A percentile compares a stretch with the other conserved stretches of the same genome.
Evolutionary conservation across 192 early-diverging fungal genomes (phyloP).

Genomic region (Martensiomyces pterosporus): DNA sequence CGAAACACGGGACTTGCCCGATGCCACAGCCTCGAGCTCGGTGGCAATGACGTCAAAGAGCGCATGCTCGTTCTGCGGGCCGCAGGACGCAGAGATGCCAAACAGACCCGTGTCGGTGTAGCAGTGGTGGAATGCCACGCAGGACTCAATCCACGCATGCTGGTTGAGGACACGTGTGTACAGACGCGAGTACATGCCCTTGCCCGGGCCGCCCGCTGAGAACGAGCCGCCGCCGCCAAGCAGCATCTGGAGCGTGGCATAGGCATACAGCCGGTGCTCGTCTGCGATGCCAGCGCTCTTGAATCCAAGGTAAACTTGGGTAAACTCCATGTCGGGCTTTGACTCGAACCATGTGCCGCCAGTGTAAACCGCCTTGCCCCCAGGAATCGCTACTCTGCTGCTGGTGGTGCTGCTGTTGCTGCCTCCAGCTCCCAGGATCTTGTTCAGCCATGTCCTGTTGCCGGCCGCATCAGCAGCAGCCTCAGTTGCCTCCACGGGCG

Average conservation of each 20-base stretch:
- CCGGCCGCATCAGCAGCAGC: background rate
- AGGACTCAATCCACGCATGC: slow-evolving; percentile 91
- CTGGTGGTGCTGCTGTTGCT: slow-evolving; percentile 19
- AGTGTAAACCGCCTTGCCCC: slow-evolving; percentile 64
- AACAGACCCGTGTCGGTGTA: slow-evolving; percentile 90
- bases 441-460: slow-evolving; percentile 27
- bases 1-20: slow-evolving; percentile 3
- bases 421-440: slow-evolving; percentile 9
- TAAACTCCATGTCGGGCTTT: slow-evolving; percentile 65
- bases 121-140: slow-evolving; percentile 87
- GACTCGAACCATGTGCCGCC: slow-evolving; percentile 76
- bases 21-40: slow-evolving; percentile 73
- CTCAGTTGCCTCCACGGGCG: background rate
- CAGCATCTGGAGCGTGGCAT: slow-evolving; percentile 84
- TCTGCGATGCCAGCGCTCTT: slow-evolving; percentile 76
- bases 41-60: slow-evolving; percentile 78
- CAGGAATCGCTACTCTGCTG: slow-evolving; percentile 27
- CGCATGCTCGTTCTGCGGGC: slow-evolving; percentile 68
- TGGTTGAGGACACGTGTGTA: slow-evolving; percentile 95
- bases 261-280: slow-evolving; percentile 76
- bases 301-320: slow-evolving; percentile 89
- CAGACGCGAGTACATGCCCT: slow-evolving; percentile 97
- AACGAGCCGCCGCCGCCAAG: slow-evolving; percentile 96
- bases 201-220: slow-evolving; percentile 95
- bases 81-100: slow-evolving; percentile 84